These are phyloP conservation scores for Stephania japonica DNA, from an alignment of 164 flowering plant species.

Conservation along the genomic window DNA sequence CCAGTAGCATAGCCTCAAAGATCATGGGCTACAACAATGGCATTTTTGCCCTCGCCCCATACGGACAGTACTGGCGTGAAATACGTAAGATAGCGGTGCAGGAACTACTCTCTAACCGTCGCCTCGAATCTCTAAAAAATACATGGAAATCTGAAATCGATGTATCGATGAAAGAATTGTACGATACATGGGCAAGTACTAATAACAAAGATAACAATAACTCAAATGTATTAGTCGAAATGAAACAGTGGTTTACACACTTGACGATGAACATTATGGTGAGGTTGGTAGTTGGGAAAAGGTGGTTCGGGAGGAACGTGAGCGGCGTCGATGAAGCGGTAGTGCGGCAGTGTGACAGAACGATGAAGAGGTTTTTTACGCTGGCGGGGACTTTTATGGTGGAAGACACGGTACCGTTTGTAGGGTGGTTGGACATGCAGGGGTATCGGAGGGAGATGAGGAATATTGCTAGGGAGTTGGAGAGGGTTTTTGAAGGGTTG, in stretches of 20 bases:
- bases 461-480: not conserved
- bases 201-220: not conserved
- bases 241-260: constrained; percentile 9
- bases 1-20: not conserved
- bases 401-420: constrained; percentile 10
- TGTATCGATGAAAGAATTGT: constrained; percentile 4
- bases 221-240: not conserved
- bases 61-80: constrained; percentile 11
- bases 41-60: constrained; percentile 3
- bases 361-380: not conserved
- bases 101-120: constrained; percentile 3
- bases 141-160: not conserved
- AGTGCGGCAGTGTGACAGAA: not conserved
- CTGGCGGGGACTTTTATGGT: constrained; percentile 4
- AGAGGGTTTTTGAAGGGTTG: constrained; percentile 1
- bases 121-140: constrained; percentile 1
- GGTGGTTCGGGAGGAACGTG: not conserved
- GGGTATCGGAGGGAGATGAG: constrained; percentile 11
- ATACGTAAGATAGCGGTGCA: constrained; percentile 6
- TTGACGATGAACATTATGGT: constrained; percentile 9
- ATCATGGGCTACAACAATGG: constrained; percentile 7
- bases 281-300: constrained; percentile 14
- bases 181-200: not conserved
- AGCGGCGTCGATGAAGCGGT: not conserved
- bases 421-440: constrained; percentile 8